Evolutionary conservation across 31 red algal genomes (phyloP).

Genomic region (Asparagopsis taxiformis): DNA sequence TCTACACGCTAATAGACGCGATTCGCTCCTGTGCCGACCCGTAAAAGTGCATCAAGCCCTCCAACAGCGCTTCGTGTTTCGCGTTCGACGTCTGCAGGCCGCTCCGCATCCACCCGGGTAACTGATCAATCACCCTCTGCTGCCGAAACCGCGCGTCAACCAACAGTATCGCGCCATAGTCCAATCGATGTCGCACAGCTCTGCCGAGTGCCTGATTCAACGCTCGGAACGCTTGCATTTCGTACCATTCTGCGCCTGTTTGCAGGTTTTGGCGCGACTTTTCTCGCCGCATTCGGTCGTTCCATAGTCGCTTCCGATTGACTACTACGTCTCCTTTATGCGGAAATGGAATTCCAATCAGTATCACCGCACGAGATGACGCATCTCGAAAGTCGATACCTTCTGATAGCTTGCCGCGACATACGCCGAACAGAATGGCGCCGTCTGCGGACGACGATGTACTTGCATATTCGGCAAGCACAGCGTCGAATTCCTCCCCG

Average conservation of each 20-base stretch:
- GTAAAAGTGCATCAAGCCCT: constrained; percentile 30
- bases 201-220: constrained; percentile 94
- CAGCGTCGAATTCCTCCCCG: constrained; percentile 53
- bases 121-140: constrained; percentile 11
- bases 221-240: constrained; percentile 80
- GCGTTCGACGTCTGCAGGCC: constrained; percentile 10
- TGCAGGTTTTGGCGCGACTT: constrained; percentile 17
- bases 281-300: constrained; percentile 34
- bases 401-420: constrained; percentile 84
- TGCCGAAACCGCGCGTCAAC: constrained; percentile 63
- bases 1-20: constrained; percentile 6
- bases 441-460: constrained; percentile 33
- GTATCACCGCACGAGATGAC: constrained; percentile 67
- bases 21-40: constrained; percentile 27
- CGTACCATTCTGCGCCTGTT: constrained; percentile 79
- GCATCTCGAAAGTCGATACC: constrained; percentile 89
- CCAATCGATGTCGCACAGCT: constrained; percentile 77
- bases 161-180: constrained; percentile 92
- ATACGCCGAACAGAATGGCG: constrained; percentile 79
- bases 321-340: constrained; percentile 54
- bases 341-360: constrained; percentile 88
- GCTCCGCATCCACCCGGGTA: constrained; percentile 27
- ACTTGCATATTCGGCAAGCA: constrained; percentile 36
- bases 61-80: constrained; percentile 17
- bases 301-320: constrained; percentile 56